Base-by-base conservation (phyloP, 495 filamentous ascomycete genomes). In the Parachaetomium inaequale region DNA sequence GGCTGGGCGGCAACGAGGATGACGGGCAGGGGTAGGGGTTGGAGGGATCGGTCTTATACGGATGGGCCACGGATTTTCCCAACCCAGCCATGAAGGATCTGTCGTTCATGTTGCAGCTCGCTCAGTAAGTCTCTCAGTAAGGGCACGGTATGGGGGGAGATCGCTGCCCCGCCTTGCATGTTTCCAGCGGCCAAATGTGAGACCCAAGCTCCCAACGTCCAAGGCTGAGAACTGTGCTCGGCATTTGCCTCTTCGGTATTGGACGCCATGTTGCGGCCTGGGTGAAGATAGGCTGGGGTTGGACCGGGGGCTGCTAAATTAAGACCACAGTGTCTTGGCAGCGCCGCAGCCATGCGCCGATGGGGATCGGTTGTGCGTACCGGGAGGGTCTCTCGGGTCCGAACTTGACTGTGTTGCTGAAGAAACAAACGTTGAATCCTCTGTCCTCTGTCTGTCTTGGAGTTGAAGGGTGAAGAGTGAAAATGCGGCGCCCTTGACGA, bases 1-100 rank as follows among this genome's bases (percentile, higher is more conserved):
- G 63, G 58, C 58, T 60, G 58, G 58, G 63, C 32, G 49, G 45
- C 63, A n/a, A n/a, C n/a, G 43, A 58, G 46, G 53, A 55, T 57
- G 53, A 47, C 11, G 17, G 43, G 26, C 53, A 47, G 53, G 58
- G 58, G 23, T 52, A 11, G 21, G 57, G 46, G 58, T 29, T 38
- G 38, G 52, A 58, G 34, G 62, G 55, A 55, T 64, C 38, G 58
- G 50, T 46, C 57, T 54, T 55, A 28, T 53, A 45, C 38, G 38
- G 25, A 56, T 29, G 23, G 28, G 25, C 32, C 36, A 45, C n/a
- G 19, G 4, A 29, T 64, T 50, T 54, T 26, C 55, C 43, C 40
- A 47, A 28, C 43, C 14, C 19, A 29, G 21, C 23, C 43, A 38
- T 50, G 31, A 59, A 50, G 56, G 56, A 59, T 59, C 31, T 25